phyloP scores from a whole-genome alignment of 768 basidiomycete species.

The Zangia roseola region DNA sequence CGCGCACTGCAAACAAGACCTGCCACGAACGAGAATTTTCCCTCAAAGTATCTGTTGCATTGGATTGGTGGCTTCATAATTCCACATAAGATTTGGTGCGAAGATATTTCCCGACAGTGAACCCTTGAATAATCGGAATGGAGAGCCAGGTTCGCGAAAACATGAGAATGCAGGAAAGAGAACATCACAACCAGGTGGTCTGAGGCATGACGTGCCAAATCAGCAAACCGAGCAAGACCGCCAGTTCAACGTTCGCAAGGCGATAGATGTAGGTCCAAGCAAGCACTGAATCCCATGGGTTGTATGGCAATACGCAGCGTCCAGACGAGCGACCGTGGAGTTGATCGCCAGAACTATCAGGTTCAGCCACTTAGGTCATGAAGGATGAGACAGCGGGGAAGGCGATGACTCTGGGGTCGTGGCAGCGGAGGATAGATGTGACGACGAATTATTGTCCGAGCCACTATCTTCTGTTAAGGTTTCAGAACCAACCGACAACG shows the following conservation, averaged over 20 bases:
- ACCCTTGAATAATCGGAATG: too few species aligned
- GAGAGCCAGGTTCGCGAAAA: background rate
- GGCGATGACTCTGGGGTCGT: slow-evolving; percentile 1
- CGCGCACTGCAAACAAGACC: too few species aligned
- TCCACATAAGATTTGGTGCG: too few species aligned
- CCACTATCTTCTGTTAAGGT: background rate
- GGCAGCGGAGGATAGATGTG: background rate
- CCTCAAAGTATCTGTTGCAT: too few species aligned
- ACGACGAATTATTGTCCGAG: background rate
- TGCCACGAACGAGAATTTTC: too few species aligned
- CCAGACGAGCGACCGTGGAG: background rate
- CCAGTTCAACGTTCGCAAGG: background rate
- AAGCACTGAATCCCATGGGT: too few species aligned
- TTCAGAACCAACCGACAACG: background rate
- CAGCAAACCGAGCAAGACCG: background rate
- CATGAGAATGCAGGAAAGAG: too few species aligned
- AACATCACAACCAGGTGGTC: background rate
- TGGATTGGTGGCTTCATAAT: background rate
- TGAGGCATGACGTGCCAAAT: background rate
- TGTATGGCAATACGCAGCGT: background rate
- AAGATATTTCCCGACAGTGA: too few species aligned
- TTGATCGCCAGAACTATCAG: background rate
- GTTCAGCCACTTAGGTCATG: background rate
- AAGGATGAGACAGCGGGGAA: background rate
- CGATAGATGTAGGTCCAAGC: background rate